Percentiles rank a stretch among this genome's conserved stretches.
Evolutionary conservation across 352 stramenopile genomes (phyloP).

Genomic region (Peronospora destructor): DNA sequence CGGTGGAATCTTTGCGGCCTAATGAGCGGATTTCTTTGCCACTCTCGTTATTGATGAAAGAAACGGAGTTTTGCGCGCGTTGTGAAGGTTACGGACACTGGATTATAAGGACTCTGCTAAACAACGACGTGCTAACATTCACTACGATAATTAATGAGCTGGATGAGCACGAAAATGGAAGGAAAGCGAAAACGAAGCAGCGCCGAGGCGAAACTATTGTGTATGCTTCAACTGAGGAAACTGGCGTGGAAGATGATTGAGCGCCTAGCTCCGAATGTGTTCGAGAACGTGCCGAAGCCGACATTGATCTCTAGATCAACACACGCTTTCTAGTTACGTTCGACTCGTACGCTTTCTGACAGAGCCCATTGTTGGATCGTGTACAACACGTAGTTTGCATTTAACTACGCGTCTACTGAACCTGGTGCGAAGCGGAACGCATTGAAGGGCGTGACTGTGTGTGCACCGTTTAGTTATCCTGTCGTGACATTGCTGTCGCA

Average conservation of each 20-base stretch:
- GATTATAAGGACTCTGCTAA: constrained; percentile 66
- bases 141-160: constrained; percentile 47
- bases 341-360: no score
- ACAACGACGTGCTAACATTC: constrained; percentile 72
- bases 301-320: no score
- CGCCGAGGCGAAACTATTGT: constrained; percentile 64
- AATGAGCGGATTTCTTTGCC: constrained; percentile 64
- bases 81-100: constrained; percentile 59
- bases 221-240: constrained; percentile 67
- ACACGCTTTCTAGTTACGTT: no score
- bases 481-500: constrained; percentile 60
- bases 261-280: constrained; percentile 63
- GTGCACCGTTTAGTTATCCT: constrained; percentile 50
- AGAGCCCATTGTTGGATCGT: no score
- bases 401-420: constrained; percentile 49
- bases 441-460: constrained; percentile 38
- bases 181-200: constrained; percentile 43
- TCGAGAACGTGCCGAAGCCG: no score
- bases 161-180: constrained; percentile 42
- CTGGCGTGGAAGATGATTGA: constrained; percentile 67
- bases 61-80: constrained; percentile 76
- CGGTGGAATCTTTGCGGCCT: constrained; percentile 49
- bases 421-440: constrained; percentile 43
- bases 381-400: constrained; percentile 13
- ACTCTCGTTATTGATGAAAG: constrained; percentile 66